phyloP scores from a whole-genome alignment of 169 alveolate genomes.

The Perkinsus chesapeaki region DNA sequence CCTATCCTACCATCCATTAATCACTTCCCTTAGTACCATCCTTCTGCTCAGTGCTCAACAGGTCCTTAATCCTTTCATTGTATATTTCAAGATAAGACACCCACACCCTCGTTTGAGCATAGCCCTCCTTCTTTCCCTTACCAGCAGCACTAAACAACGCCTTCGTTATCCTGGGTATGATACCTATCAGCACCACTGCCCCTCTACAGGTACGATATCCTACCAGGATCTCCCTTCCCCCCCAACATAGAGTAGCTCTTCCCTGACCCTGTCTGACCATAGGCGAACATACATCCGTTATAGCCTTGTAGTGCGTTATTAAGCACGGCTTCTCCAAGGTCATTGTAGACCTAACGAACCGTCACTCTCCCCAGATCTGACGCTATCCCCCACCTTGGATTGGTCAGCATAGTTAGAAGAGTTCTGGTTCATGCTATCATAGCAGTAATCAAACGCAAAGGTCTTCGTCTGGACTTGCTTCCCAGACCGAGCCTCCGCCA shows the following conservation, averaged over 20 bases:
- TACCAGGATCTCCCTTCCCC: slow-evolving; percentile 6
- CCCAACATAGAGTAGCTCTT: slow-evolving; percentile 6
- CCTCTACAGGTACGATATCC: not conserved
- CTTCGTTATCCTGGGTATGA: not conserved
- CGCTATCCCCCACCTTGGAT: not conserved
- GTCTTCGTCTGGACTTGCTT: not conserved
- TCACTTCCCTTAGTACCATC: not conserved
- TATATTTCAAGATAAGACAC: slow-evolving; percentile 53
- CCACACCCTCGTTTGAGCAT: not conserved
- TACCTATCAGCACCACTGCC: not conserved
- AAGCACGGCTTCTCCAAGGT: slow-evolving; percentile 8
- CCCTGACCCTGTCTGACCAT: slow-evolving; percentile 16
- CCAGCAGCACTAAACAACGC: not conserved
- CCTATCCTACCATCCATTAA: not conserved
- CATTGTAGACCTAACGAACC: not conserved
- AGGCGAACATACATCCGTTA: slow-evolving; percentile 12
- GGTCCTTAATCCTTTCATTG: slow-evolving; percentile 64
- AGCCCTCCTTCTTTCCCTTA: not conserved
- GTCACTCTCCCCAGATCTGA: not conserved
- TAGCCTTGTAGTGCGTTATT: slow-evolving; percentile 13
- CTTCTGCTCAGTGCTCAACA: slow-evolving; percentile 38
- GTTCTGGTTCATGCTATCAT: not conserved
- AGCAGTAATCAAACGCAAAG: not conserved
- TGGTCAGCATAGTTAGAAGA: not conserved
- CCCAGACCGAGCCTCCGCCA: not conserved